Evolutionary conservation across 129 eudicot species (phyloP), one percentile per base, ranked within the genome.

Genomic region (Artemisia tridentata): DNA sequence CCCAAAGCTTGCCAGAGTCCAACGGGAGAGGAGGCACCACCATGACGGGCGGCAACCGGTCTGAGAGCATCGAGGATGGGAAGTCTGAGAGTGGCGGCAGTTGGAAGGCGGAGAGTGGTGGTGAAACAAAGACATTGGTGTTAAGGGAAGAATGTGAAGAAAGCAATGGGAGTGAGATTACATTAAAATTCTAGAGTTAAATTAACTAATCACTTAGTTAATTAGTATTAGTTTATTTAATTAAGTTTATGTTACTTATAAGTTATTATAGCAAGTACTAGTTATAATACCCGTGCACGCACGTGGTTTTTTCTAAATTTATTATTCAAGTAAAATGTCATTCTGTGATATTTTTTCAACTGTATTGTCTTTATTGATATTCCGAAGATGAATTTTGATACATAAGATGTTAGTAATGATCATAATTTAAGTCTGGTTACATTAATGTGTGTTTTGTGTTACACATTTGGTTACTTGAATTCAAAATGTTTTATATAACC

Each of bases 1-100:
- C 81, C 62, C 87, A 89, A 2, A 80, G 86, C 79, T 82, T 88
- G n/a, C 92, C 86, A 9, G 96, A 84, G 16, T 86, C 95, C 3
- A 88, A 80, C 27, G 78, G 82, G 18, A 75, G 84, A 25, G 90
- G 88, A n/a, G 88, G 79, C 25, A 73, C 83, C 81, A 52, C 72
- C 71, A 69, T 19, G 78, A 84, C 60, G 68, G 78, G 81, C 13
- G 86, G 86, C 19, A 85, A 87, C 83, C 79, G 79, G 41, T 93
- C 99, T 11, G 99, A 90, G 86, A 93, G 96, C 75, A 90, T 93
- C 0, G 99, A 93, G 63, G 97, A 90, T 21, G 97, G 91, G 13
- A 89, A 90, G 84, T 87, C 97, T 14, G 96, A 90, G 72, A 80
- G 83, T 10, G 88, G 92, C 16, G 78, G 91, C 18, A 88, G 97